Conservation (phyloP, 2,329 filamentous ascomycete genomes). For the Xylaria sp. region DNA sequence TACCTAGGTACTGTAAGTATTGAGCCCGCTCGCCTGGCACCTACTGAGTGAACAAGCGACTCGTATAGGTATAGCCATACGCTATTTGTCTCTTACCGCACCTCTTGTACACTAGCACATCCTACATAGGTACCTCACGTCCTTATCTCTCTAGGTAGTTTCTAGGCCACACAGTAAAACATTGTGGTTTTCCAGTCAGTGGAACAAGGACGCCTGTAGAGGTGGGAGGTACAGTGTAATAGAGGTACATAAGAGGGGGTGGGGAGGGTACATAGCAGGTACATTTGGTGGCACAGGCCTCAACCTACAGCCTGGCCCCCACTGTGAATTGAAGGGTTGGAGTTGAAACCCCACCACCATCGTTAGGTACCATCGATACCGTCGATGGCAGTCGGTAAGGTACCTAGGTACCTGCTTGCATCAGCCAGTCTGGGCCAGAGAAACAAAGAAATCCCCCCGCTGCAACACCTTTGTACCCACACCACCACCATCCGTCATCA, state of each 20-base stretch:
- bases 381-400: not conserved
- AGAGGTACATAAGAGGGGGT: too few relatives aligned
- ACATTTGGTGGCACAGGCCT: not conserved
- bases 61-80: constrained; percentile 2
- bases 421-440: constrained; percentile 3
- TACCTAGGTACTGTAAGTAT: too few relatives aligned
- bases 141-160: too few relatives aligned
- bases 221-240: too few relatives aligned
- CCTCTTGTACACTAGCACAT: not conserved
- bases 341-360: not conserved
- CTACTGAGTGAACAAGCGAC: not conserved
- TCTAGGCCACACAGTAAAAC: not conserved
- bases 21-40: too few relatives aligned
- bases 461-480: constrained; percentile 26
- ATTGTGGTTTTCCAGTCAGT: not conserved
- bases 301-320: not conserved
- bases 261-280: not conserved
- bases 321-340: not conserved
- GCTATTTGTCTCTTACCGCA: not conserved
- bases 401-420: not conserved
- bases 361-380: too few relatives aligned
- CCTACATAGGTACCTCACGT: not conserved
- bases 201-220: too few relatives aligned
- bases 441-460: constrained; percentile 24
- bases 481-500: constrained; percentile 25